Evolutionary conservation across 208 protist genomes (phyloP), one percentile per base, ranked within the genome.

Genomic region (Acanthamoeba culbertsoni): DNA sequence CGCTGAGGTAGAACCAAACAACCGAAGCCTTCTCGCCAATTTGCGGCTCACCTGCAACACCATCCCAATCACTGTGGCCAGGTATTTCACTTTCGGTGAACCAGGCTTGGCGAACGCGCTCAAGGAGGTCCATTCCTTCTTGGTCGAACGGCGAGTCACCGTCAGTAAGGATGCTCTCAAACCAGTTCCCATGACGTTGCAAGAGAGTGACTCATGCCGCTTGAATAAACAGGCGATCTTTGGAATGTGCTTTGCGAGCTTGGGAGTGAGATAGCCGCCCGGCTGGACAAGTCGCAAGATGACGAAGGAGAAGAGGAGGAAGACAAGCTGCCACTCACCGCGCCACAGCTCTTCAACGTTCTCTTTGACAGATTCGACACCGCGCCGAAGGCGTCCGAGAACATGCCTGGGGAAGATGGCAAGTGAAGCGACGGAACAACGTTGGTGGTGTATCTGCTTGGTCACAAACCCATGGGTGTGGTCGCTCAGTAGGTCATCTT

Each of bases 61-160:
- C n/a, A n/a, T n/a, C n/a, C n/a, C n/a, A n/a, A n/a, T n/a, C n/a
- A n/a, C n/a, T n/a, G n/a, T n/a, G n/a, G 37, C 8, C 20, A 92
- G 42, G 18, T 92, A 92, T 35, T 92, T 48, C 65, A 92, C 88
- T 14, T 92, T 92, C 35, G 88, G 88, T 16, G 88, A 92, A 28
- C 45, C 42, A 3, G 65, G 65, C n/a, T 28, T 89, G 33, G 79
- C 79, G n/a, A 65, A 37, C 53, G 46, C 51, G 18, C 40, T 89
- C 31, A 68, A 59, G 31, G 79, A 89, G 26, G 79, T 89, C 37
- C 35, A 65, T 28, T 20, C 46, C 51, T 89, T 89, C 51, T 37
- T 89, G 0, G 1, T 3, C 4, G 55, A 89, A 37, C 35, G 45
- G 51, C 46, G 40, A 20, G 55, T 89, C 1, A 65, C 79, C 3